Conservation (phyloP, 208 protist species). For the Entamoeba histolytica region DNA sequence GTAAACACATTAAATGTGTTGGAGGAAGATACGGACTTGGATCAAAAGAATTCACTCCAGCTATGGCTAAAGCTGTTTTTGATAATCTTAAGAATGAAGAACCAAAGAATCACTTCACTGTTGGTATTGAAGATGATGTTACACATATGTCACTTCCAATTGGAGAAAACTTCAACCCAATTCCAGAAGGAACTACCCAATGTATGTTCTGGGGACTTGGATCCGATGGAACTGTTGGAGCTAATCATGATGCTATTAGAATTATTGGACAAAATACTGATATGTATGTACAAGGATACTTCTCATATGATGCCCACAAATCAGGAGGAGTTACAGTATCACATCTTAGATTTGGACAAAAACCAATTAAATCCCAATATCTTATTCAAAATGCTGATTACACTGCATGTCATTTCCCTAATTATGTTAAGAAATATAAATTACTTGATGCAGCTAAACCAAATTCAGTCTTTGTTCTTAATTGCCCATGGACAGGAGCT, state of each 20-base stretch:
- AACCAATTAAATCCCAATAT: conserved; percentile 40
- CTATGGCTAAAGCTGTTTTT: conserved; percentile 37
- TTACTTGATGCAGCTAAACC: conserved; percentile 28
- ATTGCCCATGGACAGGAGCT: conserved; percentile 24
- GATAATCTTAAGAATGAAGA: conserved; percentile 32
- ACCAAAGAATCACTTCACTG: conserved; percentile 41
- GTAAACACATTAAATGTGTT: conserved; percentile 17
- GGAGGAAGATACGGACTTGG: conserved; percentile 45
- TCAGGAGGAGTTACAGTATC: conserved; percentile 43
- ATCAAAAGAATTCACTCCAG: conserved; percentile 48
- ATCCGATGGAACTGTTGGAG: conserved; percentile 48
- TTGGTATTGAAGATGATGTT: conserved; percentile 51
- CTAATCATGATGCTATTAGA: conserved; percentile 52
- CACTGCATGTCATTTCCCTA: conserved; percentile 38
- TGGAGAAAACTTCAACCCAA: conserved; percentile 12
- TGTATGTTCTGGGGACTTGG: conserved; percentile 47
- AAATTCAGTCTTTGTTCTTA: conserved; percentile 42
- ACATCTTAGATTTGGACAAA: conserved; percentile 44
- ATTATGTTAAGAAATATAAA: conserved; percentile 38
- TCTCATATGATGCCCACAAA: conserved; percentile 49
- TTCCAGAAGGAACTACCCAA: conserved; percentile 33
- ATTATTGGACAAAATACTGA: conserved; percentile 40
- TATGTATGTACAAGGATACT: conserved; percentile 42
- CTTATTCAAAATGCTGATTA: conserved; percentile 41
- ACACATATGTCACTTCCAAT: conserved; percentile 32